Conservation (phyloP, 208 protist species). For the Crithidia bombi region DNA sequence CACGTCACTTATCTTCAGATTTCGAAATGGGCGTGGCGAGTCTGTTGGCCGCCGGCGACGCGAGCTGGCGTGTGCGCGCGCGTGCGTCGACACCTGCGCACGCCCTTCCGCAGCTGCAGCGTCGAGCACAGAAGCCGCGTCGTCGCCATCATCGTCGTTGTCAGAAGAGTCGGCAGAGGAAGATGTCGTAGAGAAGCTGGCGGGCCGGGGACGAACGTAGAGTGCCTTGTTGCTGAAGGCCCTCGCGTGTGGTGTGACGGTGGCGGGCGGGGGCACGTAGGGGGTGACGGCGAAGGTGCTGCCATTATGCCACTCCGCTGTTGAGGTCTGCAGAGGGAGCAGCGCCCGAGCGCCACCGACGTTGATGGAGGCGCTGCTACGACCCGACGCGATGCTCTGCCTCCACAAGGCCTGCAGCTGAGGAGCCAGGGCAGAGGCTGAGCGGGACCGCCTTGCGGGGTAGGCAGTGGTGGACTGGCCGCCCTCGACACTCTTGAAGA, state of each 20-base stretch:
- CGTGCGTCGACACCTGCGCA: not conserved
- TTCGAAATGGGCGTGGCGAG: constrained; percentile 6
- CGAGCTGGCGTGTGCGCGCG: not conserved
- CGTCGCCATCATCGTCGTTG: not conserved
- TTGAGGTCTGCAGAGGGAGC: no score
- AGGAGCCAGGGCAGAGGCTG: not conserved
- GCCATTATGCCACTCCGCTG: no score
- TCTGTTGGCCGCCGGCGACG: constrained; percentile 3
- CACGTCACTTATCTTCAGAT: not conserved
- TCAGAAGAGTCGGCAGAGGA: not conserved
- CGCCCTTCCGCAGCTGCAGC: not conserved
- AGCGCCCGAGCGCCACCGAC: not conserved
- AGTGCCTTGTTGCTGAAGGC: constrained; percentile 21
- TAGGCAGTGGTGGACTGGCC: not conserved
- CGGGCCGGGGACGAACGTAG: constrained; percentile 23
- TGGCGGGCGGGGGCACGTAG: not conserved
- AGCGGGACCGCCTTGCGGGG: constrained; percentile 19
- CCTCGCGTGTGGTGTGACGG: constrained; percentile 5
- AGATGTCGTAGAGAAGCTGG: constrained; percentile 5
- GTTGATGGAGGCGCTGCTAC: not conserved
- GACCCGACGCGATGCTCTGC: not conserved
- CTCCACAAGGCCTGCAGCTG: not conserved
- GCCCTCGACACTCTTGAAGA: not conserved
- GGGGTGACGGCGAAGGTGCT: not conserved
- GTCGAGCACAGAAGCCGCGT: not conserved